Evolutionary conservation across 164 flowering plant genomes (phyloP).

Genomic region (Piper betle): DNA sequence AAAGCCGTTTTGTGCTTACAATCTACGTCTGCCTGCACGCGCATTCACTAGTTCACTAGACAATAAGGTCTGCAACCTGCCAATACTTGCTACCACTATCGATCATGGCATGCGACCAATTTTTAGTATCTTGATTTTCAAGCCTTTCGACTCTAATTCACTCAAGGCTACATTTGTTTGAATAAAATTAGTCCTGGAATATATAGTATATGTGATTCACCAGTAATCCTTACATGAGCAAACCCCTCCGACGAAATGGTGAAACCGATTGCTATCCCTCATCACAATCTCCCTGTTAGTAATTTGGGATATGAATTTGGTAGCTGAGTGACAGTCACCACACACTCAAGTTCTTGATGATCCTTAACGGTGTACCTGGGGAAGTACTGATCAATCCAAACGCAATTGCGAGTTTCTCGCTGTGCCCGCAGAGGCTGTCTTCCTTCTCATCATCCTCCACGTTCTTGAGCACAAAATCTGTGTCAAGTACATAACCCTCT

Average conservation of each 20-base stretch:
- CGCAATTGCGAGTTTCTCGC: constrained; percentile 33
- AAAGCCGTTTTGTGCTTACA: too few relatives aligned
- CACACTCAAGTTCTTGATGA: constrained; percentile 34
- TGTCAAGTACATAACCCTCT: constrained; percentile 28
- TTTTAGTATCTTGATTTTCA: too few relatives aligned
- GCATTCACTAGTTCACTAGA: too few relatives aligned
- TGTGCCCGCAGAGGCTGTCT: constrained; percentile 23
- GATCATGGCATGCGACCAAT: too few relatives aligned
- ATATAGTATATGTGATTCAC: constrained; percentile 3
- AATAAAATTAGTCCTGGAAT: too few relatives aligned
- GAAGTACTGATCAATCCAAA: constrained; percentile 25
- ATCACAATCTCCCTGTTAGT: constrained; percentile 23
- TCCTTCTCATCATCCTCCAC: constrained; percentile 28
- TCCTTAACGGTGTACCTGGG: constrained; percentile 18
- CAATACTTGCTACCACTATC: too few relatives aligned
- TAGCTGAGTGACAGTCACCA: constrained; percentile 29
- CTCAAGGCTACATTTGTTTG: too few relatives aligned
- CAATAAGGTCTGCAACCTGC: too few relatives aligned
- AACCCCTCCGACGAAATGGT: constrained; percentile 22
- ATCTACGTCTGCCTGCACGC: too few relatives aligned
- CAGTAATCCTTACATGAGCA: constrained; percentile 29
- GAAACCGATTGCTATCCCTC: constrained; percentile 27
- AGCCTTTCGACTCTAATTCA: too few relatives aligned
- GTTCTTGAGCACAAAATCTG: constrained; percentile 22
- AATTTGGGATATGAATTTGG: constrained; percentile 24